phyloP scores from a whole-genome alignment of 345 rosid species.

The Aquilaria sinensis region DNA sequence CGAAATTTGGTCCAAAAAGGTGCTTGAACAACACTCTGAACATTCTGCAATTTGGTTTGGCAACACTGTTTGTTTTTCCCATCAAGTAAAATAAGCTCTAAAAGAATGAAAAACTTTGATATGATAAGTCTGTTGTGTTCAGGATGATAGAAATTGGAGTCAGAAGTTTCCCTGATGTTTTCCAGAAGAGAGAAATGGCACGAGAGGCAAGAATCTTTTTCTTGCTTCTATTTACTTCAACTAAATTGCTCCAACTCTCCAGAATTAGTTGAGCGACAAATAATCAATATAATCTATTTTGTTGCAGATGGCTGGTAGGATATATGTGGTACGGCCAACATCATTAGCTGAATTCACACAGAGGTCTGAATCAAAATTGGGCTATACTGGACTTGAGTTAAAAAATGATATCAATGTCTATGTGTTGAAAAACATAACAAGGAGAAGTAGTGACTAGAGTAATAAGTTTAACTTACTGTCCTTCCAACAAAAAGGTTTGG shows the following conservation, averaged over 20 bases:
- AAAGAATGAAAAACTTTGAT: neutral
- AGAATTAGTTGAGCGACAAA: constrained; percentile 3
- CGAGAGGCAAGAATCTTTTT: constrained; percentile 34
- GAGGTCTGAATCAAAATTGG: constrained; percentile 27
- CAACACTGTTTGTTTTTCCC: neutral
- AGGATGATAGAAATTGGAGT: constrained; percentile 87
- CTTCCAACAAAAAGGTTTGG: too few relatives aligned
- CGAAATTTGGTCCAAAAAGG: constrained; percentile 85
- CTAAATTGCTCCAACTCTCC: constrained; percentile 1
- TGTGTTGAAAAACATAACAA: too few relatives aligned
- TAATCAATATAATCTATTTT: constrained; percentile 1
- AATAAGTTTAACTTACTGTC: too few relatives aligned
- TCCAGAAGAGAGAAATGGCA: constrained; percentile 66
- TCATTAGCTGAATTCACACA: constrained; percentile 70
- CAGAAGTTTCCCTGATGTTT: constrained; percentile 68
- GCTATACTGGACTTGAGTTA: too few relatives aligned
- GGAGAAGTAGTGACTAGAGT: too few relatives aligned
- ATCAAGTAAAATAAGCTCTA: neutral
- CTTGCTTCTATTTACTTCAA: neutral
- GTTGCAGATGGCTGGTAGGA: constrained; percentile 83
- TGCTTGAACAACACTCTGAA: constrained; percentile 9
- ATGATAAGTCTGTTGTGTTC: constrained; percentile 11
- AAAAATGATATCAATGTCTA: too few relatives aligned
- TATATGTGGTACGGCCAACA: constrained; percentile 64
- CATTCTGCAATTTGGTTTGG: neutral